Percentiles rank a stretch among this genome's conserved stretches.
These are phyloP conservation scores for Claviceps sp. DNA, from an alignment of 2,329 filamentous ascomycete genomes.

Conservation along the genomic window DNA sequence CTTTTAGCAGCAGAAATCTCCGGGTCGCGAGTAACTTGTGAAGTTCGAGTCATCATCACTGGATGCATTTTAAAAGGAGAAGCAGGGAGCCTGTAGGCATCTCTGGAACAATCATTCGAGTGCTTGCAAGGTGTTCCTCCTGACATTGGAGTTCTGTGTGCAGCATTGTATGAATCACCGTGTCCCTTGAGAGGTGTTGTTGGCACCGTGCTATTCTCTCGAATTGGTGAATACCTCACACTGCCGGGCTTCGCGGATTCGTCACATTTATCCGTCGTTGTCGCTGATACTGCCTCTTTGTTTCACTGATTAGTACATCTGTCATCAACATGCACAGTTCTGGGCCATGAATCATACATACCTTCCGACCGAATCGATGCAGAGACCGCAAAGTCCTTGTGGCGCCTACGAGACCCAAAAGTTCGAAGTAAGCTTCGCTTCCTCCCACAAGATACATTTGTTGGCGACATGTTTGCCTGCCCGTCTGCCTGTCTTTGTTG, in stretches of 20 bases:
- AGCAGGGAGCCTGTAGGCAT: background rate
- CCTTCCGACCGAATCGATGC: constrained; percentile 9
- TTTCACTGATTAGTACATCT: background rate
- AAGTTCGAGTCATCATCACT: background rate
- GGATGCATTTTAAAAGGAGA: constrained; percentile 8
- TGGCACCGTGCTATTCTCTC: background rate
- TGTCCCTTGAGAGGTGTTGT: background rate
- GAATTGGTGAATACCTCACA: background rate
- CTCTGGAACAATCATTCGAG: background rate
- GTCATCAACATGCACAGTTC: background rate
- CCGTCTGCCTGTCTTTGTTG: background rate
- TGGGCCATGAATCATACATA: constrained; percentile 1
- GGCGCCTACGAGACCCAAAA: constrained; percentile 15
- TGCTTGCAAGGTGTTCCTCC: background rate
- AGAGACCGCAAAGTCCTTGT: constrained; percentile 9
- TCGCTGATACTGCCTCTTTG: background rate
- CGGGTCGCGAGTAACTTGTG: background rate
- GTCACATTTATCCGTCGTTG: background rate
- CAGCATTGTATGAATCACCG: background rate
- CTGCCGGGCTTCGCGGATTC: background rate
- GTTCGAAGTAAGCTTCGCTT: constrained; percentile 17
- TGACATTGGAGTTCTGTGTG: background rate
- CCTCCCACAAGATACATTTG: constrained; percentile 16
- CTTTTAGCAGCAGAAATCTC: background rate
- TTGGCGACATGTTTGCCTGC: constrained; percentile 12